Conservation (phyloP, 1,139 yeast species). For the Hemisphaericaspora xylofermentans region DNA sequence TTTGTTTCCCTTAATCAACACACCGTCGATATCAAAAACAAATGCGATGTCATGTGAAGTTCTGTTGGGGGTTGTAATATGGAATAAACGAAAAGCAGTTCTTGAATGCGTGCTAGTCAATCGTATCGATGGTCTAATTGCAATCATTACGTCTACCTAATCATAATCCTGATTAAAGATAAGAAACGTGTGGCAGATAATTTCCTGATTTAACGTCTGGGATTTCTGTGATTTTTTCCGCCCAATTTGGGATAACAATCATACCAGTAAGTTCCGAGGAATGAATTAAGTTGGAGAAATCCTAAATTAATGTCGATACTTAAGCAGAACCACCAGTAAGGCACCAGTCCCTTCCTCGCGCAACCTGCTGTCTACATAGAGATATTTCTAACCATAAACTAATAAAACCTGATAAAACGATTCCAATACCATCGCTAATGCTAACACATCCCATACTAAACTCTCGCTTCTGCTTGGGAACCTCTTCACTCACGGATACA, state of each 20-base stretch:
- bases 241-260: no score
- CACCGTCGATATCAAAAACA: conserved; percentile 75
- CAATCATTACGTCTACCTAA: conserved; percentile 2
- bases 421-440: conserved; percentile 86
- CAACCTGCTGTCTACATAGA: conserved; percentile 70
- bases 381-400: conserved; percentile 72
- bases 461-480: conserved; percentile 59
- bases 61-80: conserved; percentile 2
- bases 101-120: conserved; percentile 1
- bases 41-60: conserved; percentile 20
- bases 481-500: conserved; percentile 67
- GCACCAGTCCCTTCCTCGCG: conserved; percentile 67
- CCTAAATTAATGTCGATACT: no score
- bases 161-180: neutral
- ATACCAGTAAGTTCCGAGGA: no score
- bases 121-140: conserved; percentile 3
- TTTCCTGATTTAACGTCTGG: neutral
- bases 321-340: conserved; percentile 14
- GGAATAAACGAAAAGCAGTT: conserved; percentile 1
- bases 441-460: conserved; percentile 94
- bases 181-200: neutral
- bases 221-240: no score
- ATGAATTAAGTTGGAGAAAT: no score
- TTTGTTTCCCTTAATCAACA: conserved; percentile 72
- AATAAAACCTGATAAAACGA: conserved; percentile 74